Base-by-base conservation (phyloP, 495 filamentous ascomycete genomes). In the Aspergillus haitiensis region DNA sequence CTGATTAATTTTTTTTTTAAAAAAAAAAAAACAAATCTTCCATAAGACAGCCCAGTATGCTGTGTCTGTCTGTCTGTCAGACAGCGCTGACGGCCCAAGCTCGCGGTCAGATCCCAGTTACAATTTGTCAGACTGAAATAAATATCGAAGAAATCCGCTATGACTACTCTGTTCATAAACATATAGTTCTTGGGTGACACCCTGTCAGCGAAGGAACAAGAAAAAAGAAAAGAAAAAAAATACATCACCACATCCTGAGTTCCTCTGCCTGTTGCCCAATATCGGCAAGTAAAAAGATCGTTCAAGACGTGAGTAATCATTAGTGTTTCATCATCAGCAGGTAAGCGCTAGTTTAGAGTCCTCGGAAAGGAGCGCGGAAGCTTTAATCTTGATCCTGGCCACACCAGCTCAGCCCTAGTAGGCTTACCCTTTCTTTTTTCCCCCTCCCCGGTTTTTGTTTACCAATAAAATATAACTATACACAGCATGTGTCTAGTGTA, bases 341-440 rank as follows among this genome's bases (percentile, higher is more conserved):
- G 50, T 60, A 60, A 60, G 58, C 58, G 33, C 58, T 60, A 60
- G 58, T 54, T 31, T 54, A 32, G 32, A 33, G 32, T 34, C 21
- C 21, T 27, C 21, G 21, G 21, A 27, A 27, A 27, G 31, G 39
- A 47, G 7, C 47, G 9, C 36, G 49, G 42, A 31, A 46, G 55
- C 32, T 27, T 56, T 47, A 31, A 33, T 33, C 40, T 45, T 58
- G 34, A 58, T 51, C 55, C 55, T 58, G 36, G 46, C 33, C 34
- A 16, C 16, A 34, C 37, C 37, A 45, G 3, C 37, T 55, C 55
- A 58, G 55, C 55, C 55, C 55, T 58, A 58, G 55, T 10, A 16
- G 46, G 46, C 55, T 36, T 56, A 27, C 34, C 47, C 3, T 47
- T 47, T 9, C 44, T n/a, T n/a, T 47, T n/a, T 47, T 7, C 44